Base-by-base conservation (phyloP, 257 asterid genomes). In the Linderniella brevidens region DNA sequence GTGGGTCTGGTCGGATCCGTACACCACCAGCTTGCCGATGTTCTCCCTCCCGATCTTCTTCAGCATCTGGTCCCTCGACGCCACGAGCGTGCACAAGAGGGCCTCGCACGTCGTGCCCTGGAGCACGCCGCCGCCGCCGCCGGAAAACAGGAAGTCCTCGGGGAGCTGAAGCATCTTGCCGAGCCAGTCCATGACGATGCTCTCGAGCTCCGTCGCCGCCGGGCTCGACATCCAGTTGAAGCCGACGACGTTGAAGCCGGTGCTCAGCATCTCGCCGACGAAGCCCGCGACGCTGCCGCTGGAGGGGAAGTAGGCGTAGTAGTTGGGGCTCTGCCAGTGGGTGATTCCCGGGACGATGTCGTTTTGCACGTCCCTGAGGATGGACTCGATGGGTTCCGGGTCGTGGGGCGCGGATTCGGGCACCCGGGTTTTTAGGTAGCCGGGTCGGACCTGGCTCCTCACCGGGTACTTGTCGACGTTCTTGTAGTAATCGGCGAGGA, bases 171-270 rank as follows among this genome's bases (percentile, higher is more conserved):
- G 70, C 85, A 79, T 64, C 49, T 70, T 68, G 0, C 86, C 92
- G 45, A 83, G 62, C 94, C 94, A 83, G 45, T 83, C 92, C 80
- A 79, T 74, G 60, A 83, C 94, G 29, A 83, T 71, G 65, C 74
- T 72, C 58, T 83, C 94, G 4, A 83, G 80, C 63, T 83, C 92
- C 4, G 94, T 79, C 18, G 94, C 92, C 4, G 92, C 92, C 0
- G 94, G 94, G 0, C 92, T 79, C 4, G 94, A 70, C 65, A 83
- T 73, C 94, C 92, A 83, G 71, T 72, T 83, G 55, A 83, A 83
- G 0, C 94, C 94, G 20, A 79, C 88, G 8, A 78, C 54, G 49
- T 83, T 83, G 46, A 79, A 74, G 0, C 90, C 94, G 12, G 84
- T 68, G 64, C 82, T 72, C 17, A 83, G 60, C 66, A 79, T 58